Evolutionary conservation across 306 rosid genomes (phyloP).

Genomic region (Casuarina equisetifolia): DNA sequence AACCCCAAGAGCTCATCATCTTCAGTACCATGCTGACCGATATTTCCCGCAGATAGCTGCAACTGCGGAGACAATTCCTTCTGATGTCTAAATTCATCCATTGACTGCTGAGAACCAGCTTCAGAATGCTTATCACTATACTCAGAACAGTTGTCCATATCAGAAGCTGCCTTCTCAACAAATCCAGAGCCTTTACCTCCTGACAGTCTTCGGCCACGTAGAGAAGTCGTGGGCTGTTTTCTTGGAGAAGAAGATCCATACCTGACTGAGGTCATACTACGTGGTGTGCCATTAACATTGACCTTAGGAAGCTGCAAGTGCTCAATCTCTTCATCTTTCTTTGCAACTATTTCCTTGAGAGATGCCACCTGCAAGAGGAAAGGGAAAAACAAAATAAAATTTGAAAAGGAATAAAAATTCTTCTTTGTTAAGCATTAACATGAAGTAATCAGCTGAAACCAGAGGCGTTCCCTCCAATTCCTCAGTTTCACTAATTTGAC

Average conservation of each 20-base stretch:
- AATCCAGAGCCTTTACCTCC: slow-evolving; percentile 44
- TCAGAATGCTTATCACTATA: slow-evolving; percentile 78
- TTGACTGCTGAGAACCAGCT: slow-evolving; percentile 71
- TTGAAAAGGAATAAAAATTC: background rate
- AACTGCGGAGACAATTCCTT: slow-evolving; percentile 44
- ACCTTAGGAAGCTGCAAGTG: slow-evolving; percentile 60
- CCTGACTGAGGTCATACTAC: slow-evolving; percentile 45
- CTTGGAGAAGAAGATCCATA: slow-evolving; percentile 70
- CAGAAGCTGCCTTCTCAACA: slow-evolving; percentile 51
- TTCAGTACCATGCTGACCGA: slow-evolving; percentile 50
- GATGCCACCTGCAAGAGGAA: slow-evolving; percentile 62
- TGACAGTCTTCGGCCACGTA: slow-evolving; percentile 37
- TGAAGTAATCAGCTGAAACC: background rate
- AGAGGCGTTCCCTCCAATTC: background rate
- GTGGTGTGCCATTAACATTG: slow-evolving; percentile 51
- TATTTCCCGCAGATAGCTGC: slow-evolving; percentile 41
- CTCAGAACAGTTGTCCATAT: slow-evolving; percentile 75
- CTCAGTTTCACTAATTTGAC: background rate
- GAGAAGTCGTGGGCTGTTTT: slow-evolving; percentile 55
- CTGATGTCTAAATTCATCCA: slow-evolving; percentile 60
- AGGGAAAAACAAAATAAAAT: slow-evolving; percentile 9
- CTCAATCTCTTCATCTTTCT: slow-evolving; percentile 86
- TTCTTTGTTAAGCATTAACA: background rate
- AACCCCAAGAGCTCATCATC: slow-evolving; percentile 84
- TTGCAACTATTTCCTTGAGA: slow-evolving; percentile 66